Evolutionary conservation across 139 green algal genomes (phyloP).

Genomic region (Coelastrella sp.): DNA sequence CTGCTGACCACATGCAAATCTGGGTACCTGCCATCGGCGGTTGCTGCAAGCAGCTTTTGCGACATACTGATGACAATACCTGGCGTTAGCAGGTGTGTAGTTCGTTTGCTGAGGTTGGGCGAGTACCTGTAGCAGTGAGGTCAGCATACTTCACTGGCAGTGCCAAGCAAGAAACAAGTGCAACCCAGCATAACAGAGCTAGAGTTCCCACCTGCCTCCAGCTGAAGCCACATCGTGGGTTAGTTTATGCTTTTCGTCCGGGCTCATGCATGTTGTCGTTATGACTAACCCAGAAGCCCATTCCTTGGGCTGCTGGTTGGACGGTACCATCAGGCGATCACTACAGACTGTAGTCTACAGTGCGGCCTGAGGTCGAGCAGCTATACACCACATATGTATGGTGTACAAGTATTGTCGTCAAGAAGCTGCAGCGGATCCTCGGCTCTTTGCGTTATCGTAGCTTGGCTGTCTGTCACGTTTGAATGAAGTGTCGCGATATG

Average conservation of each 20-base stretch:
- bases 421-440: no score
- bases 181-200: neutral
- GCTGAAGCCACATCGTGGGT: neutral
- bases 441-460: no score
- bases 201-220: neutral
- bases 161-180: neutral
- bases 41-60: constrained; percentile 33
- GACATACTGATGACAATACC: neutral
- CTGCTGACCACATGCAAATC: constrained; percentile 14
- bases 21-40: neutral
- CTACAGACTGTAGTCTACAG: no score
- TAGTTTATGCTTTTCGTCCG: constrained; percentile 2
- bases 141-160: neutral
- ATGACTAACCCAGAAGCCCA: constrained; percentile 32
- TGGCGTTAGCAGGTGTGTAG: constrained; percentile 30
- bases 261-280: constrained; percentile 21
- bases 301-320: neutral
- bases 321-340: neutral
- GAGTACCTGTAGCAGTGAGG: constrained; percentile 23
- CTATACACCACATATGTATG: no score
- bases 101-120: constrained; percentile 41
- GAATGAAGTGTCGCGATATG: neutral
- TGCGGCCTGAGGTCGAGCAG: no score
- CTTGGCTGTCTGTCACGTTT: neutral
- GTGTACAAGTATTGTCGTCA: no score